Evolutionary conservation across 2,329 filamentous ascomycete genomes (phyloP).

Genomic region (Sphaerulina vaccinii): DNA sequence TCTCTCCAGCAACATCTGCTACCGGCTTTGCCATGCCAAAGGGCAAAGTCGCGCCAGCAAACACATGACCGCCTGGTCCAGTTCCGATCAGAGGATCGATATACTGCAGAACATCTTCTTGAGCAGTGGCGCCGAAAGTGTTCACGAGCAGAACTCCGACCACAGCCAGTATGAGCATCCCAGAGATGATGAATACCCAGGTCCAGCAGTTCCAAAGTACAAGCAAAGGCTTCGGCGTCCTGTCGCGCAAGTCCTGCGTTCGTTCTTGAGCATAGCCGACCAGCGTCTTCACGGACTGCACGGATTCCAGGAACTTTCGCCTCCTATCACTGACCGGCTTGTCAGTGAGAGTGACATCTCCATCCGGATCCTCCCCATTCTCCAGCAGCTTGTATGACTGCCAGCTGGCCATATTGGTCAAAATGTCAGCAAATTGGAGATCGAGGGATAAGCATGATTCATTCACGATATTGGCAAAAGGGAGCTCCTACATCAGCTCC

Average conservation of each 20-base stretch:
- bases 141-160: slow-evolving; percentile 12
- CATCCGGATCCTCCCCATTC: slow-evolving; percentile 18
- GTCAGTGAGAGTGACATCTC: slow-evolving; percentile 3
- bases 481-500: background rate
- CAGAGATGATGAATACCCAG: slow-evolving; percentile 14
- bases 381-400: slow-evolving; percentile 24
- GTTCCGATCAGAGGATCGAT: slow-evolving; percentile 28
- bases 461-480: background rate
- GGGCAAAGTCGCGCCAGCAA: slow-evolving; percentile 44
- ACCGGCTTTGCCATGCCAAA: slow-evolving; percentile 49
- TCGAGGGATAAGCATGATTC: background rate
- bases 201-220: slow-evolving; percentile 17
- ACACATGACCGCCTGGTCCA: slow-evolving; percentile 41
- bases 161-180: slow-evolving; percentile 14
- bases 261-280: slow-evolving; percentile 9
- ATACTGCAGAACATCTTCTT: slow-evolving; percentile 28
- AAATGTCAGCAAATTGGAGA: background rate
- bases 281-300: slow-evolving; percentile 14
- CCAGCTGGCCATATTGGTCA: slow-evolving; percentile 18
- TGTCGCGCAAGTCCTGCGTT: background rate
- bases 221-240: slow-evolving; percentile 3
- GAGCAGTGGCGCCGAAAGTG: slow-evolving; percentile 27
- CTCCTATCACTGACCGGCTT: slow-evolving; percentile 2
- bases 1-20: slow-evolving; percentile 34
- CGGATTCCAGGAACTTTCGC: slow-evolving; percentile 12